Base-by-base conservation (phyloP, 2,329 filamentous ascomycete species). In the Didymella pomorum region DNA sequence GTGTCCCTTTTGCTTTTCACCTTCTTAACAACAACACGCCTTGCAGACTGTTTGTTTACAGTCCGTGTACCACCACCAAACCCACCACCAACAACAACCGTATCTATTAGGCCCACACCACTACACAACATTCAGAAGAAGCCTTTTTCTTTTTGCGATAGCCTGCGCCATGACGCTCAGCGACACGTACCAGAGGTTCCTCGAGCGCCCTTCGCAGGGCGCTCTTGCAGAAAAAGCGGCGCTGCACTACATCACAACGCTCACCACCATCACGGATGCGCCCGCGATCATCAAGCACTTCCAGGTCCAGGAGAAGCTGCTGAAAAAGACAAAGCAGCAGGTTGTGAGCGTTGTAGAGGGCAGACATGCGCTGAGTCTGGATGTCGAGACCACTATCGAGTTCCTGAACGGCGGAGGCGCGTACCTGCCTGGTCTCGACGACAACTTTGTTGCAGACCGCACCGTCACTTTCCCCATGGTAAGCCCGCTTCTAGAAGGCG, bases 401-500 rank as follows among this genome's bases (percentile, higher is more conserved):
- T 97, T 99, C 76, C 76, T 88, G 56, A 87, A 84, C 62, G 88
- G 90, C 63, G 95, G 94, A 65, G 94, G 93, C 64, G 85, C 89
- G 64, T 98, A 95, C 80, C 85, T 98, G 55, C 94, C 94, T 5
- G 88, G 88, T 46, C 83, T 99, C 47, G 94, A 98, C 72, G 93
- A 97, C 82, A 97, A 97, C 81, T 97, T 98, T 77, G 80, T 99
- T 58, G 83, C 91, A 56, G 93, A 97, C 78, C 89, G 89, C 71
- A 86, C 86, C 54, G 93, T 93, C 61, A 87, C 86, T 50, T 84
- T 98, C 65, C 87, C 91, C 47, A 87, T 96, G 80, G 93, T 97
- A 83, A 75, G 90, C 84, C 2, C 3, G 14, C 28, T 21, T 6
- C 51, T 25, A 10, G 3, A 3, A 45, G 12, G 26, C 11, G 6